Evolutionary conservation across 2,329 filamentous ascomycete genomes (phyloP).

Genomic region (Bipolaris victoriae): DNA sequence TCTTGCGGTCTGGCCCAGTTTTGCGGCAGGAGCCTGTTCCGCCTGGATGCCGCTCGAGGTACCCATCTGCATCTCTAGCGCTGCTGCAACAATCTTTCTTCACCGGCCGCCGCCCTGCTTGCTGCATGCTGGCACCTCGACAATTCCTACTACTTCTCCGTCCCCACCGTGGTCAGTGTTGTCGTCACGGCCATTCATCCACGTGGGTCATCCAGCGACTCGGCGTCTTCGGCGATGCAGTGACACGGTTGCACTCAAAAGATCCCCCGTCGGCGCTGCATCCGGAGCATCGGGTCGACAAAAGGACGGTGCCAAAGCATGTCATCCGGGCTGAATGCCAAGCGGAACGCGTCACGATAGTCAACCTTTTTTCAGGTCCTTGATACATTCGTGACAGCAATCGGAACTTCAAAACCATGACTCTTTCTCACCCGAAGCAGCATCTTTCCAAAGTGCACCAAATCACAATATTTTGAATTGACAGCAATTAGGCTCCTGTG

Average conservation of each 20-base stretch:
- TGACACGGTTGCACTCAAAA: conserved; percentile 11
- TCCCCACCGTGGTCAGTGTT: neutral
- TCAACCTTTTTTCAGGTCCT: neutral
- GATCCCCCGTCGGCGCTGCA: conserved; percentile 14
- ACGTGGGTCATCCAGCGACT: neutral
- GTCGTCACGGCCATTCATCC: neutral
- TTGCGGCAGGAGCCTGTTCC: neutral
- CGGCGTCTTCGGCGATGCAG: conserved; percentile 14
- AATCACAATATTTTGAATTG: neutral
- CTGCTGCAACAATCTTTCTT: neutral
- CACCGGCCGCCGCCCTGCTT: no score
- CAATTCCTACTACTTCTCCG: neutral
- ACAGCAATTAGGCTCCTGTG: neutral
- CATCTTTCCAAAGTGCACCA: neutral
- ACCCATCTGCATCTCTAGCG: neutral
- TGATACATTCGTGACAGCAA: neutral
- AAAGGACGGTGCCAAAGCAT: conserved; percentile 1
- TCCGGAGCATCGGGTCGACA: conserved; percentile 15
- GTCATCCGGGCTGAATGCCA: conserved; percentile 2
- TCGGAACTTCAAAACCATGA: neutral
- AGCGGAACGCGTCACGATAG: neutral
- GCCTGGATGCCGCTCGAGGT: neutral
- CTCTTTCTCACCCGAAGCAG: neutral
- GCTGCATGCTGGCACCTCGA: neutral
- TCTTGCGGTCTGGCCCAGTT: neutral